Conservation (phyloP, 257 asterid species). For the Penstemon davidsonii region DNA sequence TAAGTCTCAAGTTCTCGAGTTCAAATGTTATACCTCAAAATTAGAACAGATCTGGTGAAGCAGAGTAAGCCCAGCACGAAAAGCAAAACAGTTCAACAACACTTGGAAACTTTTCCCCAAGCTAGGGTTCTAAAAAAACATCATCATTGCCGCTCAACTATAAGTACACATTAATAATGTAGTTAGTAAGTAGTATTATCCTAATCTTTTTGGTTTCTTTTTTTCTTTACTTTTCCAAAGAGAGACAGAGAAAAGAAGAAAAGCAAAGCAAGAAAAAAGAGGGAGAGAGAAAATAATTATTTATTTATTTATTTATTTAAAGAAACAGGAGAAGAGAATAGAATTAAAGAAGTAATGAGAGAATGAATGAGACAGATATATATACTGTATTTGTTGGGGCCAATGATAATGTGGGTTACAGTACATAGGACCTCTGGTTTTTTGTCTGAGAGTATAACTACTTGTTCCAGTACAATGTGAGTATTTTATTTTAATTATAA, state of each 20-base stretch:
- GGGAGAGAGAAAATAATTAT: no score
- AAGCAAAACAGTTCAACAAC: slow-evolving; percentile 41
- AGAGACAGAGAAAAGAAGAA: no score
- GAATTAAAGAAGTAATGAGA: not conserved
- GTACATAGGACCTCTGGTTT: slow-evolving; percentile 24
- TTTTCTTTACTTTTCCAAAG: no score
- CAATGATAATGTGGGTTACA: slow-evolving; percentile 33
- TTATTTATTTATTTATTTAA: no score
- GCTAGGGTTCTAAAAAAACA: slow-evolving; percentile 39
- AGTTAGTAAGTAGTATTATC: not conserved
- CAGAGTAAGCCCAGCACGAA: slow-evolving; percentile 37
- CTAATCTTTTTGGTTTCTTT: no score
- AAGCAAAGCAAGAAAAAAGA: no score
- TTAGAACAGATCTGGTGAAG: slow-evolving; percentile 46
- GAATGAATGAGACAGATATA: slow-evolving; percentile 1
- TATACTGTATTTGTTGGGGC: slow-evolving; percentile 28
- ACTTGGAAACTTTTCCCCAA: slow-evolving; percentile 22
- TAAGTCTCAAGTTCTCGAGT: slow-evolving; percentile 2
- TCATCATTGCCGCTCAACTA: slow-evolving; percentile 9
- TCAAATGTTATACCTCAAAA: slow-evolving; percentile 29
- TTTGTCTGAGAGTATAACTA: slow-evolving; percentile 29
- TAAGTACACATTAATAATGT: slow-evolving; percentile 26
- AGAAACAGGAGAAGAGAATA: no score
- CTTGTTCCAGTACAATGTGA: slow-evolving; percentile 18
- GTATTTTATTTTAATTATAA: slow-evolving; percentile 10